Conservation (phyloP, 192 early-diverging fungal genomes). For the Gonapodya sp. region DNA sequence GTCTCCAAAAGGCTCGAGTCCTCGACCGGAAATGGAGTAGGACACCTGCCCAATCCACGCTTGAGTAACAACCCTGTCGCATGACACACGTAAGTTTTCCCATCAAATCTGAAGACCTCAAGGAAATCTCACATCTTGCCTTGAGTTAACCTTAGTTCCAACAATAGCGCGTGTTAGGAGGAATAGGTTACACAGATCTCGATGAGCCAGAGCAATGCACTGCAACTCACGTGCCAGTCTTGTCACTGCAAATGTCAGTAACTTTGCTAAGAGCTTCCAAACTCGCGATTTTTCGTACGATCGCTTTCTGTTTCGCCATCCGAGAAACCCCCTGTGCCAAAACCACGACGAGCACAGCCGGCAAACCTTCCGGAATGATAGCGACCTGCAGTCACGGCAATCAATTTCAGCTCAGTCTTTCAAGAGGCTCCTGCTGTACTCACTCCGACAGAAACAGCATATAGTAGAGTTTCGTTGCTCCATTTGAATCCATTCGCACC, state of each 20-base stretch:
- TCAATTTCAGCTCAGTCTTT: slow-evolving; percentile 65
- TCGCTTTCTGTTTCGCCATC: slow-evolving; percentile 37
- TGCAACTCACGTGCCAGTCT: slow-evolving; percentile 66
- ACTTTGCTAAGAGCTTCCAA: slow-evolving; percentile 83
- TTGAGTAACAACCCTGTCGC: neutral
- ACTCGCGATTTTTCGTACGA: slow-evolving; percentile 72
- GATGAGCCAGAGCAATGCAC: neutral
- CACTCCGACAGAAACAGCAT: slow-evolving; percentile 23
- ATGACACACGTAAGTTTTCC: too few species aligned
- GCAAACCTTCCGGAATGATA: slow-evolving; percentile 16
- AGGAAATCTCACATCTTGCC: neutral
- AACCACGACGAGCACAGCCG: slow-evolving; percentile 11
- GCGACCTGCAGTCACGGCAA: slow-evolving; percentile 12
- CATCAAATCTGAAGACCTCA: too few species aligned
- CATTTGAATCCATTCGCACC: slow-evolving; percentile 9
- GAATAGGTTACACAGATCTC: too few species aligned
- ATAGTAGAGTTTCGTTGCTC: slow-evolving; percentile 4
- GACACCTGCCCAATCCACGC: neutral
- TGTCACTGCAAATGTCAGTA: slow-evolving; percentile 66
- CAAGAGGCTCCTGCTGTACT: slow-evolving; percentile 49
- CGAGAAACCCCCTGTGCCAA: slow-evolving; percentile 11
- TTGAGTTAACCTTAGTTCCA: neutral
- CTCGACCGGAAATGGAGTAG: neutral
- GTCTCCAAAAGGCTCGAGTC: neutral
- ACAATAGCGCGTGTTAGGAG: neutral